Conservation (phyloP, 176 grass and related monocot species). For the Zea luxurians region DNA sequence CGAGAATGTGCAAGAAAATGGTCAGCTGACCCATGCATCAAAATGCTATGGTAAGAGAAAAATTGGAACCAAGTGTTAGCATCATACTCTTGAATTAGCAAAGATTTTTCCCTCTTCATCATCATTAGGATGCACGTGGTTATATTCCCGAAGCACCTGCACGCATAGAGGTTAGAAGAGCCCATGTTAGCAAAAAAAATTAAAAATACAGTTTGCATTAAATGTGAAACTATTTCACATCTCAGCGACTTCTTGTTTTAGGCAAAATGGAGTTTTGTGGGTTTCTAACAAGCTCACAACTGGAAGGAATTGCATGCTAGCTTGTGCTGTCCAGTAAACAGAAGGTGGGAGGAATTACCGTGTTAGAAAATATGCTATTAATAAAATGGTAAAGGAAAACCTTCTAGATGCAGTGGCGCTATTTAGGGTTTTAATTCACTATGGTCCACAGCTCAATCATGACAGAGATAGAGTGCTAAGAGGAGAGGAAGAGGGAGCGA, state of each 20-base stretch:
- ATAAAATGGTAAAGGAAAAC: neutral
- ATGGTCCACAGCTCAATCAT: neutral
- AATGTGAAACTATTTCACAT: constrained; percentile 24
- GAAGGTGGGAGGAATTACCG: neutral
- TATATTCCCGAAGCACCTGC: constrained; percentile 94
- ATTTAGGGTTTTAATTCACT: neutral
- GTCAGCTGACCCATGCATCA: constrained; percentile 8
- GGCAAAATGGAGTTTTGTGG: constrained; percentile 17
- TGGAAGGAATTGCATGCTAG: neutral
- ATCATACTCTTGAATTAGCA: constrained; percentile 89
- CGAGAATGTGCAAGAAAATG: neutral
- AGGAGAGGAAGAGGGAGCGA: neutral
- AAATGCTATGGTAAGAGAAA: constrained; percentile 2
- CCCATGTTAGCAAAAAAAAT: neutral
- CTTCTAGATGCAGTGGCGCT: neutral
- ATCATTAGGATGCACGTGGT: constrained; percentile 95
- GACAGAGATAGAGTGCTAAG: neutral
- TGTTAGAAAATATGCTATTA: neutral
- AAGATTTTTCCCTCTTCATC: constrained; percentile 95
- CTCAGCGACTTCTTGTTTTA: neutral
- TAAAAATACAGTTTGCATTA: constrained; percentile 5
- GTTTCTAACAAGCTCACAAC: neutral
- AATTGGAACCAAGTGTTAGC: constrained; percentile 11
- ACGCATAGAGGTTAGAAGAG: constrained; percentile 25
- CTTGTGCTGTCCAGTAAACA: neutral